Conservation (phyloP, 306 rosid genomes). For the Glycine soja region DNA sequence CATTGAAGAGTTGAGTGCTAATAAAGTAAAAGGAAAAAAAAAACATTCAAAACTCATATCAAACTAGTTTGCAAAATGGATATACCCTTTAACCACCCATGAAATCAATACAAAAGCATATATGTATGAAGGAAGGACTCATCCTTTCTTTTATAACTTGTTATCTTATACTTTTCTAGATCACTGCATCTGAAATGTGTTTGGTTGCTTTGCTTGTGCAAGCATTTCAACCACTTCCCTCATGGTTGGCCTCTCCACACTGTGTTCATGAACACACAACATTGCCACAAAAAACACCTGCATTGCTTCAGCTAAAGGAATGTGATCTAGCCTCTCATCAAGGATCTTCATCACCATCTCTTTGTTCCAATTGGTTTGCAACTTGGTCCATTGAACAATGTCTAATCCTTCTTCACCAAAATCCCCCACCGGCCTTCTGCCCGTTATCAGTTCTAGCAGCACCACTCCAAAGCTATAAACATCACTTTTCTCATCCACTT, state of each 20-base stretch:
- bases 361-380: conserved; percentile 60
- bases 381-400: conserved; percentile 76
- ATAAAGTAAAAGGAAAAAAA: conserved; percentile 23
- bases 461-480: conserved; percentile 82
- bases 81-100: conserved; percentile 22
- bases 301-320: conserved; percentile 66
- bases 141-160: neutral
- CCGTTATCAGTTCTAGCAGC: conserved; percentile 71
- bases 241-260: conserved; percentile 83
- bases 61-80: conserved; percentile 27
- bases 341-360: conserved; percentile 65
- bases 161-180: neutral
- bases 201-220: conserved; percentile 67
- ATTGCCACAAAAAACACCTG: conserved; percentile 75
- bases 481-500: conserved; percentile 78
- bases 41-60: conserved; percentile 20
- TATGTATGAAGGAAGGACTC: neutral
- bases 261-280: conserved; percentile 75
- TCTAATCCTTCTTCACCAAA: conserved; percentile 78
- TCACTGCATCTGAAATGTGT: conserved; percentile 63
- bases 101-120: conserved; percentile 30
- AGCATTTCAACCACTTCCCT: conserved; percentile 86
- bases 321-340: conserved; percentile 58
- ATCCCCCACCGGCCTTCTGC: conserved; percentile 72
- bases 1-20: neutral